Conservation (phyloP, 2,329 filamentous ascomycete species). For the Arachnomyces sp. region DNA sequence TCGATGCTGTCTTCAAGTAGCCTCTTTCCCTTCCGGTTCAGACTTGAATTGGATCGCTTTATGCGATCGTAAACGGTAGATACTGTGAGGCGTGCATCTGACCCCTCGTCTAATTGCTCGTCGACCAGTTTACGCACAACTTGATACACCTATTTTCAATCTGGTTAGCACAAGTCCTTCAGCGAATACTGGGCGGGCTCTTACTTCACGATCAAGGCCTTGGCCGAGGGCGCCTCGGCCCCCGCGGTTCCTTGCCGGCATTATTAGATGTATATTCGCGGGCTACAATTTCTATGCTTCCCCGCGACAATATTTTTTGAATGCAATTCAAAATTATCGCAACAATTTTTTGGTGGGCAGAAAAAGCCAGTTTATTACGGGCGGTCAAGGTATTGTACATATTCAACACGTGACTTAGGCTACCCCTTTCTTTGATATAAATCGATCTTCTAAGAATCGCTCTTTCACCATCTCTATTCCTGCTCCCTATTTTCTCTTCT, state of each 20-base stretch:
- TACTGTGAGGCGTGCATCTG: slow-evolving; percentile 46
- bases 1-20: slow-evolving; percentile 79
- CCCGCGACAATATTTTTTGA: slow-evolving; percentile 10
- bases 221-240: slow-evolving; percentile 43
- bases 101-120: slow-evolving; percentile 47
- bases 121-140: slow-evolving; percentile 69
- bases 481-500: too few species aligned
- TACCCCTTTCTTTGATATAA: too few species aligned
- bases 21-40: slow-evolving; percentile 74
- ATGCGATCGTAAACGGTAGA: slow-evolving; percentile 67
- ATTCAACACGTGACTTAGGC: too few species aligned
- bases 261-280: slow-evolving; percentile 17
- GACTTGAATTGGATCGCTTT: slow-evolving; percentile 74
- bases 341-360: too few species aligned
- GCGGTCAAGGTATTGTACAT: too few species aligned
- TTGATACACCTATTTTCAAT: slow-evolving; percentile 54
- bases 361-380: too few species aligned
- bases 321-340: not conserved
- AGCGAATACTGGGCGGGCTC: slow-evolving; percentile 1
- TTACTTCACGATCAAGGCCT: slow-evolving; percentile 56
- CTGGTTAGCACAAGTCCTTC: slow-evolving; percentile 1
- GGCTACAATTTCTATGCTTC: slow-evolving; percentile 1
- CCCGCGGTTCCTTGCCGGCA: slow-evolving; percentile 34
- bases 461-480: too few species aligned
- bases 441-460: too few species aligned